Base-by-base conservation (phyloP, 2,329 filamentous ascomycete genomes). In the Xylariaceae sp. region DNA sequence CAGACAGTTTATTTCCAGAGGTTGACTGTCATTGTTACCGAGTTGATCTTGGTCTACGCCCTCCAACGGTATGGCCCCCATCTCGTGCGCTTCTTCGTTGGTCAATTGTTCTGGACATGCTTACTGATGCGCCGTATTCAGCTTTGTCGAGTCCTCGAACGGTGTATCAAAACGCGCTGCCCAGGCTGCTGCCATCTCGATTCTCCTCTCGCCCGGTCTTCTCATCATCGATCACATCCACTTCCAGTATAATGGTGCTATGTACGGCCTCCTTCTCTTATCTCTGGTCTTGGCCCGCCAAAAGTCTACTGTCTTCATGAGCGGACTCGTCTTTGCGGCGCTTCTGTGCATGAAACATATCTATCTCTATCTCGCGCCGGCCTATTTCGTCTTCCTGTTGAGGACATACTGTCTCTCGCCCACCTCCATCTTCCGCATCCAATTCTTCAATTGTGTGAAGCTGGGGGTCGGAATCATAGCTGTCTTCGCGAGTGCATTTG, bases 201-300 rank as follows among this genome's bases (percentile, higher is more conserved):
- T 99, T 60, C 78, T 97, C 2, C 83, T 97, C 10, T 97, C 92
- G 0, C 94, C 94, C 0, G 94, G 93, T 1, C 83, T 99, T 42
- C 80, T 99, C 61, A 95, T 99, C 72, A 97, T 99, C 73, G 94
- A 99, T 71, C 94, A 99, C 71, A 89, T 93, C 5, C 94, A 88
- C 74, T 99, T 99, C 74, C 94, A 99, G 78, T 99, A 99, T 78
- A 99, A 99, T 77, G 93, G 94, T 47, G 92, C 92, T 76, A 85
- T 99, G 76, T 99, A 97, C 73, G 94, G 94, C 44, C 78, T 97
- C 49, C 79, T 99, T 54, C 83, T 97, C 44, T 80, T 93, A 56
- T 97, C 94, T 2, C 81, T 99, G 52, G 88, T 95, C 1, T 77
- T 95, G 60, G 91, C 92, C 5, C 86, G 90, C 54, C 85, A 87